Conservation (phyloP, 768 basidiomycete species). For the Boletus sensibilis region DNA sequence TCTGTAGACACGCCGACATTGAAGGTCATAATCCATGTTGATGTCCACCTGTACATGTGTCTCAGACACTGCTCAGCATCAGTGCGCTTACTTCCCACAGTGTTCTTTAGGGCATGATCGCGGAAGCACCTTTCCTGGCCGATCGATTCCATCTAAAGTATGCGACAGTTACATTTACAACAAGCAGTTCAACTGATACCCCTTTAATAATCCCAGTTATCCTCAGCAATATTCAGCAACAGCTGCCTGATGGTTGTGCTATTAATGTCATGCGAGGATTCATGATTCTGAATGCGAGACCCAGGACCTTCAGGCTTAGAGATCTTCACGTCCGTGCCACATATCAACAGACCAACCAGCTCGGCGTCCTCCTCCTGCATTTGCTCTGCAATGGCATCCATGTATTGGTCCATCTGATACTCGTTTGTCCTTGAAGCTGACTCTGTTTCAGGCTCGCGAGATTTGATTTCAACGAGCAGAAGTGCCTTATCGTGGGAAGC, state of each 20-base stretch:
- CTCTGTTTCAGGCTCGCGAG: background rate
- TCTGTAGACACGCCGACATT: too few relatives aligned
- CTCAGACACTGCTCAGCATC: too few relatives aligned
- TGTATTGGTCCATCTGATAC: background rate
- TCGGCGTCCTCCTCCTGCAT: background rate
- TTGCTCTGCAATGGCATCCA: background rate
- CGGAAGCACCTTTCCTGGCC: too few relatives aligned
- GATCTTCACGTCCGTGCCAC: background rate
- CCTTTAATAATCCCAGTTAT: background rate
- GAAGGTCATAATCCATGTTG: too few relatives aligned
- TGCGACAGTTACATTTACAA: too few relatives aligned
- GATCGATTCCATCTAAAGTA: too few relatives aligned
- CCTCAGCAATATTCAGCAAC: background rate
- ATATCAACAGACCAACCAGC: slow-evolving; percentile 1
- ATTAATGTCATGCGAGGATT: background rate
- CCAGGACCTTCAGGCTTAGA: background rate
- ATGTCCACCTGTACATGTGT: too few relatives aligned
- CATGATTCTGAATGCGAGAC: background rate
- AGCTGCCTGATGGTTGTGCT: background rate
- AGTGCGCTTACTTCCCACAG: too few relatives aligned
- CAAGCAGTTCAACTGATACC: too few relatives aligned
- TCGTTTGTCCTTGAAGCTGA: fast-evolving
- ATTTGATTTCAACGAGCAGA: background rate
- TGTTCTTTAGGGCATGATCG: too few relatives aligned
- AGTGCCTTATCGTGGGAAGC: background rate